phyloP scores from a whole-genome alignment of 495 filamentous ascomycete genomes.

The Symbiotaphrina buchneri region DNA sequence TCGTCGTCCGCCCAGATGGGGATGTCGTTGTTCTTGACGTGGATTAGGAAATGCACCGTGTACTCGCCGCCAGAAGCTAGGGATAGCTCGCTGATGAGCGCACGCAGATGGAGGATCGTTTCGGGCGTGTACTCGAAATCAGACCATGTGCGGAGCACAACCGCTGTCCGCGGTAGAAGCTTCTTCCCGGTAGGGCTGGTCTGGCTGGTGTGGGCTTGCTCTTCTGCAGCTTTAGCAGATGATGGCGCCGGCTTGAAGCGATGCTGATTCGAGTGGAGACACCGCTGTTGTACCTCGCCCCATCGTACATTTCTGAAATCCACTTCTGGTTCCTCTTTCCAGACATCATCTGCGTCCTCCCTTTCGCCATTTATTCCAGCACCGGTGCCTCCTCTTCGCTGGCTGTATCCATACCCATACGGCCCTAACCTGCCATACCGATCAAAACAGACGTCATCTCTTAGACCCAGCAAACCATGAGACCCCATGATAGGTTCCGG shows the following conservation, averaged over 20 bases:
- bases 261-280: conserved; percentile 41
- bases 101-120: conserved; percentile 20
- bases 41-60: conserved; percentile 37
- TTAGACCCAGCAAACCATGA: conserved; percentile 55
- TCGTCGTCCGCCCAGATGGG: conserved; percentile 44
- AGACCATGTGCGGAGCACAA: conserved; percentile 41
- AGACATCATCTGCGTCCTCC: conserved; percentile 50
- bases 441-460: conserved; percentile 84
- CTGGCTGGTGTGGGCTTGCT: background rate
- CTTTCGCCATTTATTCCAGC: conserved; percentile 59
- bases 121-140: conserved; percentile 26
- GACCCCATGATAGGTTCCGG: conserved; percentile 67
- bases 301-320: conserved; percentile 55
- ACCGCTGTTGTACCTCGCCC: conserved; percentile 50
- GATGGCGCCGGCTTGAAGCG: conserved; percentile 36
- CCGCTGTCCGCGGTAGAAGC: conserved; percentile 28
- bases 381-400: conserved; percentile 54
- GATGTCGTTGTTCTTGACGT: conserved; percentile 39
- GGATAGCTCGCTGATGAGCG: conserved; percentile 37
- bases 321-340: conserved; percentile 37
- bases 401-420: conserved; percentile 73
- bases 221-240: background rate
- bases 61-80: conserved; percentile 41
- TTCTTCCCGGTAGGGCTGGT: conserved; percentile 9
- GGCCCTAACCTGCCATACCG: conserved; percentile 71